phyloP scores from a whole-genome alignment of 2,329 filamentous ascomycete species.

The Epichloe gansuensis region DNA sequence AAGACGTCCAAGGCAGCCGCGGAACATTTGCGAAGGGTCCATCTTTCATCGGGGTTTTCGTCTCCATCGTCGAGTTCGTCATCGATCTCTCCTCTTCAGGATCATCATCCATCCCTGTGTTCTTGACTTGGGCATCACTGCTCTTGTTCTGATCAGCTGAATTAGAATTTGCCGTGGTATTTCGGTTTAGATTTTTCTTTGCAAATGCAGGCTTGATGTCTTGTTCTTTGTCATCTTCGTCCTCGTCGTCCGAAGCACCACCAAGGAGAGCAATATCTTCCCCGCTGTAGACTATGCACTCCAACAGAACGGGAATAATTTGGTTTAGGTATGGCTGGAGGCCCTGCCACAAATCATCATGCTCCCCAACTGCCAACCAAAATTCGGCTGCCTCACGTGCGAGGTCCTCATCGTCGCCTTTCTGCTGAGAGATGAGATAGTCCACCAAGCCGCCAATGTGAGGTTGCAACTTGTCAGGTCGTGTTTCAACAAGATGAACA shows the following conservation, averaged over 20 bases:
- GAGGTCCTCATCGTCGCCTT: constrained; percentile 75
- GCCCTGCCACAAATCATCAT: constrained; percentile 63
- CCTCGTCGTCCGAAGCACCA: constrained; percentile 77
- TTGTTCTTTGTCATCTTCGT: constrained; percentile 77
- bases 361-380: constrained; percentile 88
- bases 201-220: constrained; percentile 92
- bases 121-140: constrained; percentile 38
- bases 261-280: constrained; percentile 83
- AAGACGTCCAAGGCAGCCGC: constrained; percentile 92
- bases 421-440: constrained; percentile 85
- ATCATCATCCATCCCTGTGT: constrained; percentile 55
- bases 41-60: constrained; percentile 80
- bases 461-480: constrained; percentile 80
- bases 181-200: constrained; percentile 49
- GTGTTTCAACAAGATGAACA: constrained; percentile 79
- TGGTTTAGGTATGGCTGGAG: constrained; percentile 68
- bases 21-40: constrained; percentile 95
- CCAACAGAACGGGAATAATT: constrained; percentile 80
- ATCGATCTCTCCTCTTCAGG: constrained; percentile 82
- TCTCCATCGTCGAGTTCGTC: constrained; percentile 59
- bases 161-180: constrained; percentile 43
- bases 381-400: constrained; percentile 94
- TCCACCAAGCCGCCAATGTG: constrained; percentile 81
- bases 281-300: constrained; percentile 93
- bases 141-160: not conserved